phyloP scores from a whole-genome alignment of 2,329 filamentous ascomycete genomes.

The Boeremia exigua region DNA sequence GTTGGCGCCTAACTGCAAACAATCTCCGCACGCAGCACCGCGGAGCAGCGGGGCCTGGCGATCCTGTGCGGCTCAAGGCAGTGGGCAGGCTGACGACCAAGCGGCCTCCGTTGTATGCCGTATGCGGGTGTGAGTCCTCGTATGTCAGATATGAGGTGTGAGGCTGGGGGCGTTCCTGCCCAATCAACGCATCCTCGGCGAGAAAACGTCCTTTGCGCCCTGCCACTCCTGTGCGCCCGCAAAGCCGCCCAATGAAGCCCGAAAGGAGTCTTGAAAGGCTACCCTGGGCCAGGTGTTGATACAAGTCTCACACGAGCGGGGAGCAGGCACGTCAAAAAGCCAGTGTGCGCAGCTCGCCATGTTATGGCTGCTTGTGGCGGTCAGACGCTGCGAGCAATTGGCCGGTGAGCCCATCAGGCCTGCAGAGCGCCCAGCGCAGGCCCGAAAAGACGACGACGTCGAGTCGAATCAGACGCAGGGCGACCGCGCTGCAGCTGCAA shows the following conservation, averaged over 20 bases:
- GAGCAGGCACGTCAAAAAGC: conserved; percentile 17
- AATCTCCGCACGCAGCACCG: conserved; percentile 16
- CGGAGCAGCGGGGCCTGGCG: neutral
- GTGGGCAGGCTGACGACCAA: conserved; percentile 20
- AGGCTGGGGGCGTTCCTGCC: conserved; percentile 10
- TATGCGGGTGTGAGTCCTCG: conserved; percentile 22
- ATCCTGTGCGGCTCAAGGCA: conserved; percentile 26
- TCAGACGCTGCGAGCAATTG: conserved; percentile 26
- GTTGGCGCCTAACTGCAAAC: conserved; percentile 34
- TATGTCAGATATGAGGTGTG: conserved; percentile 3
- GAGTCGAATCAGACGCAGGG: conserved; percentile 28
- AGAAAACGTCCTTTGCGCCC: conserved; percentile 12
- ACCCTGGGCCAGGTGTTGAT: conserved; percentile 21
- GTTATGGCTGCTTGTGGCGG: conserved; percentile 34
- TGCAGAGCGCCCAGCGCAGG: conserved; percentile 31
- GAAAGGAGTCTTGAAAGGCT: conserved; percentile 12
- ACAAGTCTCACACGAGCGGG: conserved; percentile 25
- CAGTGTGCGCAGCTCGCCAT: conserved; percentile 23
- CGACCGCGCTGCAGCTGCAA: conserved; percentile 22
- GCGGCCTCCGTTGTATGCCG: neutral
- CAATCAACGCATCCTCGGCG: conserved; percentile 6
- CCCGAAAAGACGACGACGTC: conserved; percentile 19
- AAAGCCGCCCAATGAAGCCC: conserved; percentile 14
- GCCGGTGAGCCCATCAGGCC: conserved; percentile 14
- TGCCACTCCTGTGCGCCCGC: conserved; percentile 10